A percentile compares a stretch with the other conserved stretches of the same genome.
phyloP scores from a whole-genome alignment of 768 basidiomycete genomes.

The Phlebiopsis flavidoalba region DNA sequence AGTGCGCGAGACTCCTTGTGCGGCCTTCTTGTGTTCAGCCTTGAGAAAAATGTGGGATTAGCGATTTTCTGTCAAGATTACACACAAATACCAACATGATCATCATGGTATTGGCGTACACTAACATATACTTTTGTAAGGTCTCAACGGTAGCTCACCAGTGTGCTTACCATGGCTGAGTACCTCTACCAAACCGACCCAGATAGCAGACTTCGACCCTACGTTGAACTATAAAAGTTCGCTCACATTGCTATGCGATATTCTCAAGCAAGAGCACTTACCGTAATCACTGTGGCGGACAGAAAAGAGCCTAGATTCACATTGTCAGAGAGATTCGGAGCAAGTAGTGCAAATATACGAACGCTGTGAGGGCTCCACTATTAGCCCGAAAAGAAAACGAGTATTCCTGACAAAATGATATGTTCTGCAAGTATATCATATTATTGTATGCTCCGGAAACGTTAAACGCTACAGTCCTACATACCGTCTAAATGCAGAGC shows the following conservation, averaged over 20 bases:
- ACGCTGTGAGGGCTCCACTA: background rate
- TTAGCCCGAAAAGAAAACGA: background rate
- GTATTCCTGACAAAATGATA: background rate
- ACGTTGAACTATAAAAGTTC: background rate
- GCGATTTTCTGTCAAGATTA: too few species aligned
- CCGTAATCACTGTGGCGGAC: background rate
- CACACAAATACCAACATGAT: background rate
- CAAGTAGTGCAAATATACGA: background rate
- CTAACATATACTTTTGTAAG: background rate
- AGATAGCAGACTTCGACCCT: background rate
- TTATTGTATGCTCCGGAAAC: too few species aligned
- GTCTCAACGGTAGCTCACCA: background rate
- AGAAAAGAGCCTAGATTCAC: background rate
- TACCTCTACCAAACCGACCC: background rate
- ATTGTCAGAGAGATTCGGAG: too few species aligned
- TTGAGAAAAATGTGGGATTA: background rate
- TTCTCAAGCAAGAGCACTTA: background rate
- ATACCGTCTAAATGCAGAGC: background rate
- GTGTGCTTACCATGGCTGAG: background rate
- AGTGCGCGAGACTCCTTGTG: background rate
- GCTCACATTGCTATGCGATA: background rate
- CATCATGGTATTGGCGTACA: background rate
- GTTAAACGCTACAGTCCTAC: too few species aligned
- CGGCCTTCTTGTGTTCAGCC: background rate
- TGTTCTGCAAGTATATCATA: background rate